Evolutionary conservation across 306 rosid genomes (phyloP), one percentile per base, ranked within the genome.

Genomic region (Vigna nakashimae): DNA sequence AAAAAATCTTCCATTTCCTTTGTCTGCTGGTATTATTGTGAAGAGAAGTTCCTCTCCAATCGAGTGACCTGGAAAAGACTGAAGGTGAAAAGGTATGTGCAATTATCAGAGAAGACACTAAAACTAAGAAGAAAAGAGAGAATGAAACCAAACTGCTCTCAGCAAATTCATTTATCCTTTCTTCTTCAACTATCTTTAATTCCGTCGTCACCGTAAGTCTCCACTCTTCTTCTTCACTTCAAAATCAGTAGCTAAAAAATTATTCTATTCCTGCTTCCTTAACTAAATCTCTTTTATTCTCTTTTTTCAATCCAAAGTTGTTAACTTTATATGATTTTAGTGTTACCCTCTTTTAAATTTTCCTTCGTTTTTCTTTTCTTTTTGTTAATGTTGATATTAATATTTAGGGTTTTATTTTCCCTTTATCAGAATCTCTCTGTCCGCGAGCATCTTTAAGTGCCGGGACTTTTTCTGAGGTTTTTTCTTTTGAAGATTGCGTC

Each of bases 371-470:
- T 56, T 22, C 0, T 48, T 40, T 40, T 65, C 18, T 32, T 13
- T 36, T 20, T 51, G 17, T 9, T 6, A 6, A 30, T 51, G 4
- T 14, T 9, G 9, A 30, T 36, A 22, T 66, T 50, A 12, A 73
- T 9, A 59, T 60, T 60, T 78, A 83, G 86, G 86, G 86, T 82
- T 82, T 71, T 30, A 15, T 76, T 63, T 34, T 10, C 14, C 9
- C 17, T 32, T 67, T 69, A 1, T 34, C 49, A 62, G 57, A 40
- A 15, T 55, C 16, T 65, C 45, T 12, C 71, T 34, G 48, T 59
- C n/a, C 42, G 43, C 0, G 12, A 56, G 56, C 18, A 1, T 26
- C 17, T 34, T 56, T 17, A 13, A 11, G 36, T 66, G 8, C 69
- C 0, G 14, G 48, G 9, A 26, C 11, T 79, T 73, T 57, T 6